These are phyloP conservation scores for Russula sp. DNA, from an alignment of 768 basidiomycete genomes.

Conservation along the genomic window DNA sequence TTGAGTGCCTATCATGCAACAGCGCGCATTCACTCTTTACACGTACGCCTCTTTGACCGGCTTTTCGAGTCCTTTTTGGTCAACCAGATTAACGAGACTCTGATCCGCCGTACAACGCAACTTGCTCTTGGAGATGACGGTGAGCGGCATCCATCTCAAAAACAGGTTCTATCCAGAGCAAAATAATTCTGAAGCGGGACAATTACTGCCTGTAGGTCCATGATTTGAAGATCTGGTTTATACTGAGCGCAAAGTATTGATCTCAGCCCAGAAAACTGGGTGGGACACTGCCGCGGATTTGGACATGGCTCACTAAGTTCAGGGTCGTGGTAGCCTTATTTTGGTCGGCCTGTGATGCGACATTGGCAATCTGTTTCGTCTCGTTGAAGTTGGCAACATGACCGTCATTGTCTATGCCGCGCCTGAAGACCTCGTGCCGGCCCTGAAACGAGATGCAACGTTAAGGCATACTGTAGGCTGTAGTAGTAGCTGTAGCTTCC, in stretches of 20 bases:
- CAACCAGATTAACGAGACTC: slow-evolving; percentile 85
- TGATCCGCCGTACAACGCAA: slow-evolving; percentile 73
- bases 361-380: slow-evolving; percentile 88
- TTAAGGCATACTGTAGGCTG: no score
- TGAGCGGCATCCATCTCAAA: slow-evolving; percentile 64
- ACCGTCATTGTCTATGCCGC: slow-evolving; percentile 86
- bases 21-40: slow-evolving; percentile 55
- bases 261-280: slow-evolving; percentile 95
- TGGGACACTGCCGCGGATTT: slow-evolving; percentile 92
- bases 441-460: slow-evolving; percentile 88
- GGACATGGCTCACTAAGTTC: slow-evolving; percentile 91
- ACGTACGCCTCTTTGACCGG: slow-evolving; percentile 97
- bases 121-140: slow-evolving; percentile 71
- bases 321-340: slow-evolving; percentile 59
- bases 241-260: slow-evolving; percentile 94
- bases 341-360: slow-evolving; percentile 54
- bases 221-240: slow-evolving; percentile 93
- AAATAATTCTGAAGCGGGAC: slow-evolving; percentile 3
- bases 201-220: slow-evolving; percentile 84
- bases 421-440: slow-evolving; percentile 94
- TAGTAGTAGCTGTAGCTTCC: slow-evolving; percentile 77
- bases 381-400: slow-evolving; percentile 98
- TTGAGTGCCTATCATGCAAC: slow-evolving; percentile 84
- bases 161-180: slow-evolving; percentile 19
- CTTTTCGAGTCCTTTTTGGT: slow-evolving; percentile 88